Conservation (phyloP, 202 grass and related monocot species). For the Panicum hallii region DNA sequence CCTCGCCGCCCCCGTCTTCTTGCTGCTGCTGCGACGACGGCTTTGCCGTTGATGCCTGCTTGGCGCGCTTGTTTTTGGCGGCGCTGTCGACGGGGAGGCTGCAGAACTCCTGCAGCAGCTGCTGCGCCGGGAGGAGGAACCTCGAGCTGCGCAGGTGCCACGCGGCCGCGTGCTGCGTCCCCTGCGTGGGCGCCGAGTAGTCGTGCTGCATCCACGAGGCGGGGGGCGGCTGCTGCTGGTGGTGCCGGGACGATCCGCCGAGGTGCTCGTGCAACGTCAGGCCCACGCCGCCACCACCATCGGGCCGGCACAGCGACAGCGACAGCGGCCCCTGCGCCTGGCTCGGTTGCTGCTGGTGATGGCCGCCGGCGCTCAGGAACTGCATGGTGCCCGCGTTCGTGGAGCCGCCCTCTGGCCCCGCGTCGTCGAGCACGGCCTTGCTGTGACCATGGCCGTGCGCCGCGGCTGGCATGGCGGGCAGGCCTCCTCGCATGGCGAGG, state of each 20-base stretch:
- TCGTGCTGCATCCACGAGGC: constrained; percentile 35
- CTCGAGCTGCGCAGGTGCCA: constrained; percentile 67
- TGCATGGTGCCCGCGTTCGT: constrained; percentile 33
- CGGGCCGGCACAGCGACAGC: constrained; percentile 63
- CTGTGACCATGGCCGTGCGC: constrained; percentile 14
- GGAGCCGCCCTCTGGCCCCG: neutral
- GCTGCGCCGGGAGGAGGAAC: constrained; percentile 69
- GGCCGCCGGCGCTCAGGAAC: constrained; percentile 48
- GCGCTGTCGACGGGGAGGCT: constrained; percentile 55
- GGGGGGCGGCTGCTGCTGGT: constrained; percentile 32
- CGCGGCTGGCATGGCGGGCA: constrained; percentile 45
- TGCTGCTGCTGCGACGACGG: neutral
- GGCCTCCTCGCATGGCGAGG: constrained; percentile 59
- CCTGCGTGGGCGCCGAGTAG: constrained; percentile 3
- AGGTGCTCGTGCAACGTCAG: constrained; percentile 46
- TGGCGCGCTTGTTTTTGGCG: constrained; percentile 32
- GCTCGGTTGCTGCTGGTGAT: constrained; percentile 41
- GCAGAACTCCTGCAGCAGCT: constrained; percentile 85
- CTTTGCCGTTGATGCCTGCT: neutral
- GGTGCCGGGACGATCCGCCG: constrained; percentile 47
- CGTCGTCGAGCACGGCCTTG: constrained; percentile 36
- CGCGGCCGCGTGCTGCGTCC: constrained; percentile 34
- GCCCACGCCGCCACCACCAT: neutral
- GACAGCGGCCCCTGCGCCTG: constrained; percentile 69
- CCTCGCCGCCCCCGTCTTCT: constrained; percentile 38